Conservation (phyloP, 495 filamentous ascomycete species). For the Xanthoparmelia taractica region DNA sequence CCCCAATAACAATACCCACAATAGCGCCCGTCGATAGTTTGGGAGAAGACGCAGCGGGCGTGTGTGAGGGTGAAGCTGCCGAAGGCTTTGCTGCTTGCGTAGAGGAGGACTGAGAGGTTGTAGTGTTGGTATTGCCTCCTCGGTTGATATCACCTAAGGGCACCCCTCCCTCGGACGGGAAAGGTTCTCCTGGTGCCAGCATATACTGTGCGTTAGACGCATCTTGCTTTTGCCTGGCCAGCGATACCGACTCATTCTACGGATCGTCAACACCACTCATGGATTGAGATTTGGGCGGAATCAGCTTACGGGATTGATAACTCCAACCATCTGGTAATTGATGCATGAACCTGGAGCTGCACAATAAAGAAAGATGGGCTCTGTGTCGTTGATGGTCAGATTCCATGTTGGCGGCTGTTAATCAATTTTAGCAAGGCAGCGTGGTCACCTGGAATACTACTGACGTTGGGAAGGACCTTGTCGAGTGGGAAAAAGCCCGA, state of each 20-base stretch:
- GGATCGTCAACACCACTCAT: neutral
- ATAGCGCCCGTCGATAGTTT: constrained; percentile 31
- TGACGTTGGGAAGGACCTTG: constrained; percentile 33
- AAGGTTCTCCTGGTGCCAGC: constrained; percentile 35
- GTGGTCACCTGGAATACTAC: constrained; percentile 1
- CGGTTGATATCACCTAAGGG: constrained; percentile 14
- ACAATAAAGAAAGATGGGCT: constrained; percentile 56
- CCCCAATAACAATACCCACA: constrained; percentile 35
- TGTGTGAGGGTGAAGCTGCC: neutral
- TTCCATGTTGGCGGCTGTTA: constrained; percentile 41
- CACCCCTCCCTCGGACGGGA: constrained; percentile 33
- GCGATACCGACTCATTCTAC: constrained; percentile 34
- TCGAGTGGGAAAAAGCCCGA: constrained; percentile 37
- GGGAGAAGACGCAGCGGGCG: constrained; percentile 23
- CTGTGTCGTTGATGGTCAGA: constrained; percentile 48
- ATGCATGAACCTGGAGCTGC: constrained; percentile 37
- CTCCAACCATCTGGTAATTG: constrained; percentile 39
- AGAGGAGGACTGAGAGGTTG: constrained; percentile 3
- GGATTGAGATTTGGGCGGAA: constrained; percentile 15
- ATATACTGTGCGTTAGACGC: constrained; percentile 34
- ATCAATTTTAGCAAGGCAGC: neutral
- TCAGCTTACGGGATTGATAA: constrained; percentile 30
- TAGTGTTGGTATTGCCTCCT: neutral
- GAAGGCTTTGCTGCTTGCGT: constrained; percentile 14
- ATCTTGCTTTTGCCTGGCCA: constrained; percentile 30